These are phyloP conservation scores for Phalaenopsis equestris DNA, from an alignment of 106 monocot genomes.

Conservation along the genomic window DNA sequence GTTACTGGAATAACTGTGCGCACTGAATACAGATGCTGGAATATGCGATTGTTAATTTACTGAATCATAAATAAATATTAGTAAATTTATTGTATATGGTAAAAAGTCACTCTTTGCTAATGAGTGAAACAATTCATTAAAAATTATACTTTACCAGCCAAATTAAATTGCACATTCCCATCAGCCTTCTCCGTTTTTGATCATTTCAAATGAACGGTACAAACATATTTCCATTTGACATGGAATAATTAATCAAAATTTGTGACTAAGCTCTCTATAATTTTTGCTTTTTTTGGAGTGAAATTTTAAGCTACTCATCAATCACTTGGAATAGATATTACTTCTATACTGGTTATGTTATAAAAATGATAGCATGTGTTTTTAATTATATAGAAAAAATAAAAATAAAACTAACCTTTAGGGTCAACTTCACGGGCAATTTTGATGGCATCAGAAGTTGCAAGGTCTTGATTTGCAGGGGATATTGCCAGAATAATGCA, in stretches of 20 bases:
- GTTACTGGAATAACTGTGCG: background rate
- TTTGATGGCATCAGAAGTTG: conserved; percentile 90
- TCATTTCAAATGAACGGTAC: background rate
- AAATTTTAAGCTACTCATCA: background rate
- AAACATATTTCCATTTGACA: background rate
- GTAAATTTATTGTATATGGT: background rate
- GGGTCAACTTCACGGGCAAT: conserved; percentile 83
- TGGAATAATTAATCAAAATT: background rate
- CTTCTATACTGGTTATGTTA: background rate
- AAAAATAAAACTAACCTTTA: conserved; percentile 39
- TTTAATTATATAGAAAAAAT: background rate
- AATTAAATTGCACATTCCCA: background rate
- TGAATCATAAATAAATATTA: background rate
- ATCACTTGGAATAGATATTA: background rate
- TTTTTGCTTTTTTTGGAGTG: background rate
- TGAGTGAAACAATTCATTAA: background rate
- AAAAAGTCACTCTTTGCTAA: background rate
- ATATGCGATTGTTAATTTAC: background rate
- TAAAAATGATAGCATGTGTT: background rate
- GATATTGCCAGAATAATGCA: conserved; percentile 88
- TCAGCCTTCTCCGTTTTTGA: background rate
- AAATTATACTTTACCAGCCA: background rate
- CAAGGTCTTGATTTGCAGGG: conserved; percentile 94
- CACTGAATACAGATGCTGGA: background rate
- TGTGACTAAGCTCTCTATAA: background rate